A percentile compares a stretch with the other conserved stretches of the same genome.
Conservation (phyloP, 371 early-diverging fungal species). For the Mortierella sp. region DNA sequence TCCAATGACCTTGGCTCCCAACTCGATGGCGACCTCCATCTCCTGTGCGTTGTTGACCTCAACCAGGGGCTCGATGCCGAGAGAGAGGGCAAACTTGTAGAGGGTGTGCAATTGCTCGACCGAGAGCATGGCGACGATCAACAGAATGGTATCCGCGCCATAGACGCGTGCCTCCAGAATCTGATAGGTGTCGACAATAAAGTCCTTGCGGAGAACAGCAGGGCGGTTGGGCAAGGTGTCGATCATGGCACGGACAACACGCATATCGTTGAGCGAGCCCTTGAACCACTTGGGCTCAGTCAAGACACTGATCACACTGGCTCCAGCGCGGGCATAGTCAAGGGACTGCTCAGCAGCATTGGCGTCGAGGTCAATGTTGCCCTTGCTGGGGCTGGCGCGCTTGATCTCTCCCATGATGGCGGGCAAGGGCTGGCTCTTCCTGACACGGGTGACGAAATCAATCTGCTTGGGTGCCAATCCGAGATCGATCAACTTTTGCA, state of each 20-base stretch:
- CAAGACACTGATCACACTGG: slow-evolving; percentile 94
- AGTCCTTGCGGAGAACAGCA: slow-evolving; percentile 96
- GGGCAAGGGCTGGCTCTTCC: slow-evolving; percentile 61
- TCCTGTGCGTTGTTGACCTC: slow-evolving; percentile 95
- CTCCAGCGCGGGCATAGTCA: slow-evolving; percentile 89
- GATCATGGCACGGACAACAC: slow-evolving; percentile 82
- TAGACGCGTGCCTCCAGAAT: slow-evolving; percentile 91
- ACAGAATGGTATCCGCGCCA: slow-evolving; percentile 93
- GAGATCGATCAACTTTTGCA: slow-evolving; percentile 76
- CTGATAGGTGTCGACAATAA: slow-evolving; percentile 96
- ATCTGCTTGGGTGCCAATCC: slow-evolving; percentile 84
- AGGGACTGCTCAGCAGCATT: slow-evolving; percentile 91
- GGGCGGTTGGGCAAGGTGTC: slow-evolving; percentile 81
- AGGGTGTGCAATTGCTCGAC: slow-evolving; percentile 75
- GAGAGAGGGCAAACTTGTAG: slow-evolving; percentile 75
- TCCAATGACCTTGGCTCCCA: slow-evolving; percentile 92
- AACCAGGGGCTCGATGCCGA: slow-evolving; percentile 98
- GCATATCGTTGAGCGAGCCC: slow-evolving; percentile 92
- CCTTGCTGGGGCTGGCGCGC: slow-evolving; percentile 97
- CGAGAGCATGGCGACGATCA: slow-evolving; percentile 96
- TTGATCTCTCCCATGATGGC: slow-evolving; percentile 97
- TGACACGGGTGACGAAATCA: slow-evolving; percentile 82
- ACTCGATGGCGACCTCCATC: slow-evolving; percentile 86
- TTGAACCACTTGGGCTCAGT: slow-evolving; percentile 99
- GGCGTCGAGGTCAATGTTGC: slow-evolving; percentile 84